A percentile compares a stretch with the other conserved stretches of the same genome.
phyloP scores from a whole-genome alignment of 805 yeast species.

The Candida cerambycidarum region DNA sequence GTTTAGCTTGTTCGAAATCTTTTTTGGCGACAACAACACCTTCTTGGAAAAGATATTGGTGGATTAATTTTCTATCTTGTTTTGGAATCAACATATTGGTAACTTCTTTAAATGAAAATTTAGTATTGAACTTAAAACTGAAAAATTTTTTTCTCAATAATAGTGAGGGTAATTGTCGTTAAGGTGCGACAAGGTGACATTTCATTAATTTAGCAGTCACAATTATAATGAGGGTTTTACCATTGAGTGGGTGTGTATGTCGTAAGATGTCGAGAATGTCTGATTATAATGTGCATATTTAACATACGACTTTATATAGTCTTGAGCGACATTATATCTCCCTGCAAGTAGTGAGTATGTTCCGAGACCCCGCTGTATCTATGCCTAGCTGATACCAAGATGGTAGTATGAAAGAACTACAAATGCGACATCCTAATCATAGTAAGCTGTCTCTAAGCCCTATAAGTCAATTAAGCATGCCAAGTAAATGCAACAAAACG shows the following conservation, averaged over 20 bases:
- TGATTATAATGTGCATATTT: too few species aligned
- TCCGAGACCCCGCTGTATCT: too few species aligned
- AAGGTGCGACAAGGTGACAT: not conserved
- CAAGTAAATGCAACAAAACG: too few species aligned
- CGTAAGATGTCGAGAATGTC: not conserved
- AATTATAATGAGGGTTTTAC: not conserved
- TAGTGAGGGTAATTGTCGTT: slow-evolving; percentile 4
- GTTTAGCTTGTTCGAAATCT: slow-evolving; percentile 96
- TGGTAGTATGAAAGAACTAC: too few species aligned
- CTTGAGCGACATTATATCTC: too few species aligned
- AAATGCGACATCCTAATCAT: too few species aligned
- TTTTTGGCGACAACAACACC: slow-evolving; percentile 99
- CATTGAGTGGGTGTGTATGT: not conserved
- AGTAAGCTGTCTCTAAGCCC: too few species aligned
- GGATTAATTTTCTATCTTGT: slow-evolving; percentile 99
- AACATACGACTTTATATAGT: too few species aligned
- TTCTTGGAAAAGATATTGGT: slow-evolving; percentile 98
- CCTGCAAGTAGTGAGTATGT: too few species aligned
- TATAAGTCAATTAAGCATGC: too few species aligned
- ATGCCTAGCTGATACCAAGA: too few species aligned
- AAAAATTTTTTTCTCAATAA: slow-evolving; percentile 12
- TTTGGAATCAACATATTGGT: slow-evolving; percentile 93
- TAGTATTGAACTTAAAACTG: slow-evolving; percentile 11
- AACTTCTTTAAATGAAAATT: slow-evolving; percentile 5
- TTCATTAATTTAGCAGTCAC: not conserved